A percentile compares a stretch with the other conserved stretches of the same genome.
Evolutionary conservation across 2,329 filamentous ascomycete genomes (phyloP).

Genomic region (Fusarium sp.): DNA sequence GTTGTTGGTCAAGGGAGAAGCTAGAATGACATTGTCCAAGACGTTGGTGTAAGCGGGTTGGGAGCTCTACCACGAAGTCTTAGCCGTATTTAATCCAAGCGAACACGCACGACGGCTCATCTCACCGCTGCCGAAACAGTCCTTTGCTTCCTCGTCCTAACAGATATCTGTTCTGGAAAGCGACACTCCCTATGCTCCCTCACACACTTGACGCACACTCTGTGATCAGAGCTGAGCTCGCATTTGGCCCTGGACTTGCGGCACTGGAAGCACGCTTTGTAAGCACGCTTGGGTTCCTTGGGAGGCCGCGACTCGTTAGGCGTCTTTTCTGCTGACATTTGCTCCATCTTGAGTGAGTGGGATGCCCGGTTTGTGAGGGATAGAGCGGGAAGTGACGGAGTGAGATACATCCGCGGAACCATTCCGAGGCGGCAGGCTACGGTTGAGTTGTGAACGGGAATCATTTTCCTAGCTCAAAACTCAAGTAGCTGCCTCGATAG

Average conservation of each 20-base stretch:
- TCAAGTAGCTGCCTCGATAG: not conserved
- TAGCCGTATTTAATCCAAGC: too few relatives aligned
- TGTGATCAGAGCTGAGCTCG: not conserved
- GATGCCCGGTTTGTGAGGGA: not conserved
- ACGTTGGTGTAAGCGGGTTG: not conserved
- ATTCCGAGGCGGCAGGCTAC: too few relatives aligned
- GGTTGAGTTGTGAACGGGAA: too few relatives aligned
- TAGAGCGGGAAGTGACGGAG: too few relatives aligned
- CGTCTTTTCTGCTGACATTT: not conserved
- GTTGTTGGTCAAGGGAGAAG: not conserved
- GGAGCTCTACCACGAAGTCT: too few relatives aligned
- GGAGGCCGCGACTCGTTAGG: not conserved
- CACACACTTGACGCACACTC: not conserved
- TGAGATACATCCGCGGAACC: too few relatives aligned
- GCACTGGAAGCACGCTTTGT: not conserved
- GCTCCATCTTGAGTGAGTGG: not conserved
- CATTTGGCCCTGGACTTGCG: not conserved
- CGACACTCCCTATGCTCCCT: not conserved
- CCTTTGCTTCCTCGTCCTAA: too few relatives aligned
- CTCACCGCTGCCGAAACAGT: too few relatives aligned
- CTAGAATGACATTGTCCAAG: not conserved
- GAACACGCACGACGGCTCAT: accelerated
- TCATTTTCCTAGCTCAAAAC: not conserved
- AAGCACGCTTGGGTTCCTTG: not conserved
- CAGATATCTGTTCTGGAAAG: too few relatives aligned